Base-by-base conservation (phyloP, 805 yeast genomes). In the Isabelozyma rhagii region DNA sequence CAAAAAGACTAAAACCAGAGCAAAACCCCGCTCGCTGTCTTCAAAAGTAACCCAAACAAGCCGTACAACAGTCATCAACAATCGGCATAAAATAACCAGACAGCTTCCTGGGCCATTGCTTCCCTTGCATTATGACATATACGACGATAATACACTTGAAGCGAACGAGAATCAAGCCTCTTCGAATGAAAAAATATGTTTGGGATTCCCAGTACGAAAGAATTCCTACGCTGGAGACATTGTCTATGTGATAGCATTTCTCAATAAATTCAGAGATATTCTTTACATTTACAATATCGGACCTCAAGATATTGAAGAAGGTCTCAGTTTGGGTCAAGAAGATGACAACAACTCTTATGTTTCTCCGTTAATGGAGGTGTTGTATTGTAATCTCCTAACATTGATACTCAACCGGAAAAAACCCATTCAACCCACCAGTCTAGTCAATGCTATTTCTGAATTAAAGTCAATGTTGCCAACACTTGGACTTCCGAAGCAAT, bases 91-190 rank as follows among this genome's bases (percentile, higher is more conserved):
- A 51, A 51, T 59, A 13, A 57, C 72, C 8, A 55, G 75, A 31
- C 68, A 68, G 36, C 59, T 66, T 13, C 77, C 78, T 0, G 77
- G 77, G 1, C 77, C 79, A 1, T 55, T 73, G 43, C 58, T 73
- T 4, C 64, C 68, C 0, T 53, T 74, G 28, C 54, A 60, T 45
- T 72, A 67, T 50, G 70, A 67, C 42, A 54, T 65, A 9, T 73
- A 74, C 48, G 78, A 74, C 49, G 76, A 71, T 13, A 69, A 68
- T 53, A 44, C 64, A 9, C 48, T 71, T 40, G 47, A 48, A 5
- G 55, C 56, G 6, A 41, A 56, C 5, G 53, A 53, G 18, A 43
- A 54, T 31, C 38, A 46, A 9, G 38, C 36, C 4, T 57, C 60
- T 2, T 49, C 57, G 3, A 31, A 54, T 3, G 71, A 70, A 45